These are phyloP conservation scores for Musa troglodytarum DNA, from an alignment of 176 grass and related monocot genomes.

Conservation along the genomic window DNA sequence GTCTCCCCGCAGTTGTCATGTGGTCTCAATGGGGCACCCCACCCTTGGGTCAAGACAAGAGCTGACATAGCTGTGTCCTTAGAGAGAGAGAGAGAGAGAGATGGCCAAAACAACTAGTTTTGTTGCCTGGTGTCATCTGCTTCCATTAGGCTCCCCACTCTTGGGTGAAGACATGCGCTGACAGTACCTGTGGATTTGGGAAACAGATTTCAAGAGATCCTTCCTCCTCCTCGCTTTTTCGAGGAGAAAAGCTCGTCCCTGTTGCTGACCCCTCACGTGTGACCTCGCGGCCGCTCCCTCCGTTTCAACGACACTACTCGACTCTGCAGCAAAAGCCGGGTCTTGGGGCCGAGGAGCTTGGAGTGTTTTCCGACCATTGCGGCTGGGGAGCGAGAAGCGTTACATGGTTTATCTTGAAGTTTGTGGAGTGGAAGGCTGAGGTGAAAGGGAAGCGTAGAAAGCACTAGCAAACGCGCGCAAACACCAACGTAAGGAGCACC, in stretches of 20 bases:
- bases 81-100: too few species aligned
- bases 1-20: not conserved
- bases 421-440: not conserved
- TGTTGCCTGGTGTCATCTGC: not conserved
- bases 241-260: not conserved
- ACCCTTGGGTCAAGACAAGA: too few species aligned
- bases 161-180: too few species aligned
- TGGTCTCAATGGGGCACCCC: too few species aligned
- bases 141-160: not conserved
- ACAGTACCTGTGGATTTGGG: too few species aligned
- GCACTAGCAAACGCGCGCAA: not conserved
- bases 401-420: not conserved
- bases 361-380: not conserved
- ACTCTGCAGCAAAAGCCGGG: not conserved
- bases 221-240: not conserved
- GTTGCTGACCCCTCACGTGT: not conserved
- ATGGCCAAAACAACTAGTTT: not conserved
- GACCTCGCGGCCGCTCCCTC: not conserved
- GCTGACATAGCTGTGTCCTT: too few species aligned
- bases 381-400: not conserved
- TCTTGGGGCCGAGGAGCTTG: not conserved
- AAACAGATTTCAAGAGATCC: not conserved
- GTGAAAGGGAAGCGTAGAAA: not conserved
- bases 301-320: not conserved
- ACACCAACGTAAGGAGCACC: not conserved